Evolutionary conservation across 495 filamentous ascomycete species (phyloP), one percentile per base, ranked within the genome.

Genomic region (Penicillium chermesinum): DNA sequence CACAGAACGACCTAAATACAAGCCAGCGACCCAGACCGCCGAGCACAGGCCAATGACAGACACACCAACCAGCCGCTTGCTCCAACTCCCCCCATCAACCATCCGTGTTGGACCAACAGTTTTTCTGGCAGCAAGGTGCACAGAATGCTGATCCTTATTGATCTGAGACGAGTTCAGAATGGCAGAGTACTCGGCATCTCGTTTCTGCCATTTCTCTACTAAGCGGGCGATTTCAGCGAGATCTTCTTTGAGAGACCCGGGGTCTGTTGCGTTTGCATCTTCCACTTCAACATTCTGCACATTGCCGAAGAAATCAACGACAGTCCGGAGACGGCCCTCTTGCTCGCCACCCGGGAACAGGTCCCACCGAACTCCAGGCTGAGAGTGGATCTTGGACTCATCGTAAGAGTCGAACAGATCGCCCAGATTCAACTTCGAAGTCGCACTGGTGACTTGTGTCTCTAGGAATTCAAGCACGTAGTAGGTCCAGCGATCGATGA

Each of bases 261-360:
- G 84, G 18, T 76, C 74, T 12, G 72, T 76, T 1, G 68, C 62
- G 51, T 68, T 64, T n/a, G 66, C 66, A 17, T 67, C 75, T 41
- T 94, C 90, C 2, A 96, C 80, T 69, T 97, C 91, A 12, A 98
- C 90, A 52, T 89, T 93, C 63, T 97, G 93, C 5, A 96, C 90
- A 65, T 97, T 98, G 1, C 93, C 93, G 59, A 98, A 98, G 70
- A 98, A 98, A 65, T 98, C 93, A 53, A 94, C 94, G 38, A 98
- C 78, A 18, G 82, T 73, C 38, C 91, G 81, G 44, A 85, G 77
- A 19, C 90, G 78, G 2, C 88, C 87, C 17, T 76, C 85, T 33
- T 81, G 72, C 41, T 86, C 84, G 13, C 87, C 87, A 9, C 89
- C 91, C 2, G 75, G 77, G 67, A 98, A 96, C 22, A 98, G 65